phyloP scores from a whole-genome alignment of 441 rosid species.

The Adansonia gregorii region DNA sequence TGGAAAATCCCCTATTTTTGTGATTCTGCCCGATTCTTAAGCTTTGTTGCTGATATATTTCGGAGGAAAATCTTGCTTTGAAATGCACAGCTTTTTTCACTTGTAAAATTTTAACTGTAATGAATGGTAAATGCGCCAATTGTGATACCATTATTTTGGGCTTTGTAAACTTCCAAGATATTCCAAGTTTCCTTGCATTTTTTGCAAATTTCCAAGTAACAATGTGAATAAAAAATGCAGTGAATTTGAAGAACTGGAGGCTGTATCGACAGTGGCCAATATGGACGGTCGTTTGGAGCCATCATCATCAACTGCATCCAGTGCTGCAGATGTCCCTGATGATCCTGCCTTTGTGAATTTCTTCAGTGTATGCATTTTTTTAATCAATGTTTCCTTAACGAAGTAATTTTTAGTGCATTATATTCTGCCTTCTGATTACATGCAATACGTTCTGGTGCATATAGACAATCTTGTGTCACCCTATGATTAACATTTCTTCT shows the following conservation, averaged over 20 bases:
- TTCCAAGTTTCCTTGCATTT: not conserved
- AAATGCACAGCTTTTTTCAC: not conserved
- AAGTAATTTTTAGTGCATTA: not conserved
- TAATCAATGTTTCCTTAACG: not conserved
- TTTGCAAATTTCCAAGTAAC: slow-evolving; percentile 3
- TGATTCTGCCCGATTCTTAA: not conserved
- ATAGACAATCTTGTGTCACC: not conserved
- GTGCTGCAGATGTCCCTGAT: slow-evolving; percentile 40
- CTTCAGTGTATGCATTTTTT: slow-evolving; percentile 67
- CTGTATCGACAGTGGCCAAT: slow-evolving; percentile 79
- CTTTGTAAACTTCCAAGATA: not conserved
- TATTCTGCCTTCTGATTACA: not conserved
- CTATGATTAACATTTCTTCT: not conserved
- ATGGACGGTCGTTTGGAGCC: slow-evolving; percentile 92
- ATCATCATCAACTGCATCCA: slow-evolving; percentile 47
- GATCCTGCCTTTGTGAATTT: slow-evolving; percentile 63
- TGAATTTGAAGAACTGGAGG: slow-evolving; percentile 94
- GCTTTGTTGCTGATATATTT: not conserved
- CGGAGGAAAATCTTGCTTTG: not conserved
- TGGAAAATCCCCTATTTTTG: not conserved
- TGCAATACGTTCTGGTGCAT: not conserved
- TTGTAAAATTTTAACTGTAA: not conserved
- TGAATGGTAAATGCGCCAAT: not conserved
- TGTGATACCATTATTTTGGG: not conserved
- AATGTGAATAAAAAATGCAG: slow-evolving; percentile 39